These are phyloP conservation scores for Saccharomyces hybrid DNA, from an alignment of 1,139 yeast species.

Conservation along the genomic window DNA sequence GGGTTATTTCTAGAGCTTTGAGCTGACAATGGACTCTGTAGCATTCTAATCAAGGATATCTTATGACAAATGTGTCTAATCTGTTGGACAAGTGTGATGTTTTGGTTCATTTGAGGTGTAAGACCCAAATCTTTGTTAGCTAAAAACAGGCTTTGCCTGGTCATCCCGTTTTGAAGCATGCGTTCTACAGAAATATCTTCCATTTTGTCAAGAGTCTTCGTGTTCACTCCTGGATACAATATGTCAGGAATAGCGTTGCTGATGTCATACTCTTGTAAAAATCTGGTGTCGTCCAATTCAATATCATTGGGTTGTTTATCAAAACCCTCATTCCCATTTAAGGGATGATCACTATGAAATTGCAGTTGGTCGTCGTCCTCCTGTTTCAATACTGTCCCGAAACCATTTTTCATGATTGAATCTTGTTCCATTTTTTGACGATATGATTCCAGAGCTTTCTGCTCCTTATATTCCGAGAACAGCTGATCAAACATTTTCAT, in stretches of 20 bases:
- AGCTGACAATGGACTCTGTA: constrained; percentile 46
- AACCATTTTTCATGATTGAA: constrained; percentile 32
- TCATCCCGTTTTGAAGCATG: constrained; percentile 31
- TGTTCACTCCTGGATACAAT: constrained; percentile 46
- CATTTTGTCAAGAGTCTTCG: constrained; percentile 39
- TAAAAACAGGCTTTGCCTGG: constrained; percentile 27
- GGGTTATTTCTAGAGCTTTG: constrained; percentile 17
- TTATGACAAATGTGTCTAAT: constrained; percentile 83
- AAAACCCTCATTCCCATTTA: constrained; percentile 10
- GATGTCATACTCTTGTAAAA: constrained; percentile 76
- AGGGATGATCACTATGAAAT: neutral
- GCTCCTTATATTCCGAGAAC: constrained; percentile 26
- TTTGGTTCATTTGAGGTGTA: constrained; percentile 52
- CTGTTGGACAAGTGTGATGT: constrained; percentile 75
- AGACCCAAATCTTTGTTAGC: constrained; percentile 47
- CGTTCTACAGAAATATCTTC: constrained; percentile 43
- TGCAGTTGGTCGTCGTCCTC: constrained; percentile 20
- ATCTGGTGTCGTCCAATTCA: constrained; percentile 36
- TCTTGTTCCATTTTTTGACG: constrained; percentile 26
- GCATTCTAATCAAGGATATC: constrained; percentile 82
- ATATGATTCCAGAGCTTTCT: constrained; percentile 24
- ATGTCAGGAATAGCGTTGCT: constrained; percentile 73
- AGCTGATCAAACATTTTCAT: constrained; percentile 39
- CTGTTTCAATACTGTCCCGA: constrained; percentile 24
- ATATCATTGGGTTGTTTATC: constrained; percentile 26